Evolutionary conservation across 1,139 yeast species (phyloP), one percentile per base, ranked within the genome.

Genomic region (Hemisphaericaspora xylanilytica): DNA sequence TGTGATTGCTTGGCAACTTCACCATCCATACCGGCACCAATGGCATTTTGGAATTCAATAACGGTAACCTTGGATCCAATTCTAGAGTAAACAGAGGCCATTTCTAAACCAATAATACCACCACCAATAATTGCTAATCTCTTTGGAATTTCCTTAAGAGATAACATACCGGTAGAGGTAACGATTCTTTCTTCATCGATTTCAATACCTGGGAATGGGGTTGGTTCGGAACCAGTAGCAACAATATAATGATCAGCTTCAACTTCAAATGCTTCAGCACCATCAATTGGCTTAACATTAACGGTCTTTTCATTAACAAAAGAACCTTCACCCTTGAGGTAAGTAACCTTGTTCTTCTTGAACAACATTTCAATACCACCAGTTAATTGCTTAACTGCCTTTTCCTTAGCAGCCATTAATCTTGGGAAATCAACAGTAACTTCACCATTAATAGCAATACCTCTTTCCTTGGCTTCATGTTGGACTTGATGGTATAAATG

Each of bases 31-130:
- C 97, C 95, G 36, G 69, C 88, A 73, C 97, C 97, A 60, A 94
- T 85, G 49, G 94, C 78, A 56, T 76, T 75, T 68, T 84, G 88
- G 80, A 80, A 94, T 75, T 94, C 99, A 48, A 94, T 70, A 41
- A 94, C 85, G 37, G 97, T 90, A 48, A 94, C 98, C 71, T 92
- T 90, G 37, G 96, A 73, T 36, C 99, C 99, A 56, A 94, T 74
- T 70, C 98, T 82, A 43, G 94, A 73, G 85, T 95, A 94, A 36
- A 94, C 98, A 27, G 97, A 89, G 48, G 96, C 98, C 97, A 94
- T 92, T 74, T 94, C 99, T 55, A 94, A 80, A 60, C 99, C 99
- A 63, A 94, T 94, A 70, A 94, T 92, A 76, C 99, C 98, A 70
- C 97, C 99, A 65, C 99, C 99, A 57, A 94, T 92, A 67, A 94